Percentiles rank a stretch among this genome's conserved stretches.
These are phyloP conservation scores for Diaporthe citrichinensis DNA, from an alignment of 2,329 filamentous ascomycete genomes.

Conservation along the genomic window DNA sequence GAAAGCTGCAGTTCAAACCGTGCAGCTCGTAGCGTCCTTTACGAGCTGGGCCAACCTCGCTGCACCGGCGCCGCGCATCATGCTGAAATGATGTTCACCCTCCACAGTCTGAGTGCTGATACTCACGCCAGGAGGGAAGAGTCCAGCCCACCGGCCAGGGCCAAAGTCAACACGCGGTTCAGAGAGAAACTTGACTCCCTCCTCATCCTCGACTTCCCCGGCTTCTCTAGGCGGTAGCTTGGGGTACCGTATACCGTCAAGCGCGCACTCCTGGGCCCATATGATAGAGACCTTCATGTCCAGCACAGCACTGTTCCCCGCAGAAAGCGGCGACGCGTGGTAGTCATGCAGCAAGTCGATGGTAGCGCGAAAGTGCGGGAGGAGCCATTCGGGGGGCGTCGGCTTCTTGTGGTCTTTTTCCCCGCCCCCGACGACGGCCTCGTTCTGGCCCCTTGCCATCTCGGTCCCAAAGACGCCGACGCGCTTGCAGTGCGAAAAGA, in stretches of 20 bases:
- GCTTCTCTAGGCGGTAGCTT: background rate
- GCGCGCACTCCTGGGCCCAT: background rate
- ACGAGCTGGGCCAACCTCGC: background rate
- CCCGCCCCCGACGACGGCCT: background rate
- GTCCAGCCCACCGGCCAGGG: conserved; percentile 6
- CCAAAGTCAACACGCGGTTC: conserved; percentile 11
- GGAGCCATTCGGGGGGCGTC: conserved; percentile 8
- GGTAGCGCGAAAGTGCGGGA: conserved; percentile 21
- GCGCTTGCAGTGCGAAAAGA: conserved; percentile 8
- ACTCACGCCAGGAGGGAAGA: conserved; percentile 1
- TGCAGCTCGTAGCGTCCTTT: background rate
- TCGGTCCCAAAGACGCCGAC: conserved; percentile 1
- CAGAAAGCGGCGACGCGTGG: background rate
- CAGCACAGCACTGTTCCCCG: background rate
- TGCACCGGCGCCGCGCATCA: conserved; percentile 11
- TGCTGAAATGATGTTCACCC: conserved; percentile 15
- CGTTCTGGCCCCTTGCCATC: conserved; percentile 7
- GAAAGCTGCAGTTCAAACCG: background rate
- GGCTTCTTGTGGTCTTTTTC: background rate
- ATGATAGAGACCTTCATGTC: background rate
- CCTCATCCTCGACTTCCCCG: conserved; percentile 3
- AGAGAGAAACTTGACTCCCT: conserved; percentile 11
- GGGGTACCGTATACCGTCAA: conserved; percentile 15
- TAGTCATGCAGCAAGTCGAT: conserved; percentile 16
- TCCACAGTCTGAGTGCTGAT: background rate